Conservation (phyloP, 495 filamentous ascomycete genomes). For the Penicillium herquei region DNA sequence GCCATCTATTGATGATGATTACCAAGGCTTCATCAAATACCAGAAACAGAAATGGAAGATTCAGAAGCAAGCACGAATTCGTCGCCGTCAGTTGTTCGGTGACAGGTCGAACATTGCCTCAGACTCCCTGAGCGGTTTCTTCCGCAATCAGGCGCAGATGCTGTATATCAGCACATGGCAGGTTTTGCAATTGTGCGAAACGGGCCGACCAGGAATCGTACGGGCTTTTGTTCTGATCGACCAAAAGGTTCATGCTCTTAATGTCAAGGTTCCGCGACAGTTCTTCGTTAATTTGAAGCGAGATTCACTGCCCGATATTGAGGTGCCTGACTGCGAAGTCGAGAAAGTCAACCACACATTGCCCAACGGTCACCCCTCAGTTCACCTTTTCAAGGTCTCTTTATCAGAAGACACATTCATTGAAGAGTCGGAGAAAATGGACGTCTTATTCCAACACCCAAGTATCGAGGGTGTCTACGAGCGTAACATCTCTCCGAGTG, state of each 20-base stretch:
- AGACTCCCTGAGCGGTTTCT: slow-evolving; percentile 79
- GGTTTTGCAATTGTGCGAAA: slow-evolving; percentile 79
- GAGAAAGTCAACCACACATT: slow-evolving; percentile 90
- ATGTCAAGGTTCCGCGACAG: slow-evolving; percentile 83
- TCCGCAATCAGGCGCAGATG: slow-evolving; percentile 86
- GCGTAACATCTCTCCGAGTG: slow-evolving; percentile 78
- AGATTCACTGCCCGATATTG: slow-evolving; percentile 82
- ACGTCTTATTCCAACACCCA: slow-evolving; percentile 79
- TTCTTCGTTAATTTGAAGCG: slow-evolving; percentile 89
- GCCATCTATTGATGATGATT: slow-evolving; percentile 85
- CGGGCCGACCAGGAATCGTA: slow-evolving; percentile 80
- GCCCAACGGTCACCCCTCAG: slow-evolving; percentile 92
- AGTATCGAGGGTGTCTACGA: slow-evolving; percentile 98
- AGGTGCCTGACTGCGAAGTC: slow-evolving; percentile 80
- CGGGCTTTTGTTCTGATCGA: slow-evolving; percentile 91
- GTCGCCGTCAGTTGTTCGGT: slow-evolving; percentile 89
- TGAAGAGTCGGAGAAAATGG: slow-evolving; percentile 76
- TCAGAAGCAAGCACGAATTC: slow-evolving; percentile 85
- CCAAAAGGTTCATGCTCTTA: slow-evolving; percentile 81
- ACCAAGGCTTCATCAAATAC: slow-evolving; percentile 84
- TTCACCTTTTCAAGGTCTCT: slow-evolving; percentile 89
- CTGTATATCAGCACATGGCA: slow-evolving; percentile 93
- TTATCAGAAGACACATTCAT: slow-evolving; percentile 88
- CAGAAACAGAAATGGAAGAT: slow-evolving; percentile 99
- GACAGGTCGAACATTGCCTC: slow-evolving; percentile 67